Base-by-base conservation (phyloP, 306 rosid species). In the Pyrus communis region DNA sequence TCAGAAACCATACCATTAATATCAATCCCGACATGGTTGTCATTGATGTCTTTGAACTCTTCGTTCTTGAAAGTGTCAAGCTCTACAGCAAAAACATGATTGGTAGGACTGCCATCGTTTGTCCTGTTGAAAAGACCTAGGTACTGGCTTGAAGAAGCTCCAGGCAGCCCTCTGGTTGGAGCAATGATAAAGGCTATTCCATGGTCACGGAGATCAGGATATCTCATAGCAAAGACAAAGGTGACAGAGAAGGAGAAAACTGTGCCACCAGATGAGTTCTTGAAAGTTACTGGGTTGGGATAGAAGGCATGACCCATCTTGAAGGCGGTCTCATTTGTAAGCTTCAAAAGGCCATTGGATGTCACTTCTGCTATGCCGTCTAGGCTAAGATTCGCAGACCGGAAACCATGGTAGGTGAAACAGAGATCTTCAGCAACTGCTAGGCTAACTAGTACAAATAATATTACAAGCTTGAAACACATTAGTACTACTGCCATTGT, bases 1-100 rank as follows among this genome's bases (percentile, higher is more conserved):
- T 28, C 9, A 1, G 78, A 74, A 2, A n/a, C 7, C 70, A 77
- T 18, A 9, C 79, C 79, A 69, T 92, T 88, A 23, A 92, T 63
- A 59, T 92, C 86, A 21, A 92, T 87, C 70, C 93, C 95, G 22
- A 88, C 91, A 63, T 92, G 97, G 75, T 92, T 89, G 23, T 83
- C 88, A 45, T 88, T 72, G 77, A 88, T 89, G 70, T 92, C 97
- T 1, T 0, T n/a, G 54, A 85, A 88, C 71, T 92, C 89, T 0
- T 0, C 55, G 82, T 35, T 88, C 77, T 17, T 61, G 15, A 89
- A 63, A 1, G 97, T 86, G 66, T 92, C 96, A 25, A 92, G 81
- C 71, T 91, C 97, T 5, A 91, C 78, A 1, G 84, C 93, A 5
- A 88, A 78, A 22, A 88, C 80, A 46, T 67, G 79, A 81, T 88